Base-by-base conservation (phyloP, 148 eudicot genomes). In the Camellia granthamiana region DNA sequence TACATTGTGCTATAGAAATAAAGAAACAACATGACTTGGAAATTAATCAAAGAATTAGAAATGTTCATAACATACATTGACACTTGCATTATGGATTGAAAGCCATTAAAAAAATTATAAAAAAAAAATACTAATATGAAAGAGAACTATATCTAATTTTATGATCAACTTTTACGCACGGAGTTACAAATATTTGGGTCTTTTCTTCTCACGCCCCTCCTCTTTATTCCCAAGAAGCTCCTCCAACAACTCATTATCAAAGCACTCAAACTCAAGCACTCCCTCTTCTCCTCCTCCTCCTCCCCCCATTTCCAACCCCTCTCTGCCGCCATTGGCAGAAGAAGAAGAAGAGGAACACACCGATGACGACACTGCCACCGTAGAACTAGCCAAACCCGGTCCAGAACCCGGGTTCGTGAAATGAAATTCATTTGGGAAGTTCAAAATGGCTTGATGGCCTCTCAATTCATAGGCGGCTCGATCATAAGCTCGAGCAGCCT, bases 201-300 rank as follows among this genome's bases (percentile, higher is more conserved):
- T 56, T 38, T 80, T 72, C 46, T 62, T 5, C 44, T 9, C 3
- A 54, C 43, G 41, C 43, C 42, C 61, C 3, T 49, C 74, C 42
- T 47, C 63, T 38, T 63, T 19, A 2, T 21, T 5, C 13, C 21
- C 79, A 69, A 82, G 84, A 69, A 84, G 83, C 61, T 84, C 86
- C 73, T 84, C 83, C 64, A 85, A 76, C 83, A 85, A 13, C 42
- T 76, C 47, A 71, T 85, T 15, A 66, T 85, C 88, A 16, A 85
- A 72, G 64, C 66, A 82, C 76, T 85, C 85, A 2, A 85, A 72
- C 81, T 85, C 88, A 60, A 85, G 55, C 43, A 82, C 69, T 46
- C 51, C 11, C 47, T 74, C 82, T 23, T 70, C 21, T 3, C 49
- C 65, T 49, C 63, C 77, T 49, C 65, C 41, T 15, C 13, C 23